phyloP scores from a whole-genome alignment of 805 yeast species.

The Candida pseudoglaebosa region DNA sequence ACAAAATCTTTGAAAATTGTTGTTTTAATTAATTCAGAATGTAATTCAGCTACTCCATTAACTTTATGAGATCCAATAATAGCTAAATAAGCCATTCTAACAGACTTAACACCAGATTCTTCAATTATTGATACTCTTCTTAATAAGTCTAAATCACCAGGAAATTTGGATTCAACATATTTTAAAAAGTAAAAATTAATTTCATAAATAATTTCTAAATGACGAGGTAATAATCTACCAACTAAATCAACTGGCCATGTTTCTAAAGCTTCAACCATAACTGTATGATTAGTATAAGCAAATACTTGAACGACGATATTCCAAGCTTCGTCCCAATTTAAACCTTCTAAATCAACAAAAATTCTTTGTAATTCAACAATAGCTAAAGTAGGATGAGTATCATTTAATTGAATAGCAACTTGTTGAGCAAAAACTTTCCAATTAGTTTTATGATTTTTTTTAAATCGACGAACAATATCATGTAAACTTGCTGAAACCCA shows the following conservation, averaged over 20 bases:
- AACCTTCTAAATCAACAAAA: constrained; percentile 75
- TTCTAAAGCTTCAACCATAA: constrained; percentile 90
- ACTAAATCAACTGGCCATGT: constrained; percentile 89
- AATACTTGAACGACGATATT: constrained; percentile 71
- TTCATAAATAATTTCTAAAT: constrained; percentile 83
- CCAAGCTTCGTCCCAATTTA: constrained; percentile 87
- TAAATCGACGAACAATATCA: constrained; percentile 86
- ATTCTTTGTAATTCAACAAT: constrained; percentile 86
- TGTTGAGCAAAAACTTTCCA: constrained; percentile 84
- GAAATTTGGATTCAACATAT: constrained; percentile 70
- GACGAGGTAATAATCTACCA: constrained; percentile 81
- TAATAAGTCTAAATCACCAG: constrained; percentile 64
- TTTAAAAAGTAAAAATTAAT: constrained; percentile 78
- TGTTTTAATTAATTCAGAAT: constrained; percentile 83
- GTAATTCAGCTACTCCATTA: constrained; percentile 94
- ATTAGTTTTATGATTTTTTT: constrained; percentile 63
- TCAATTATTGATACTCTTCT: constrained; percentile 78
- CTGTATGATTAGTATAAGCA: constrained; percentile 94
- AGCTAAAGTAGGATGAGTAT: constrained; percentile 92
- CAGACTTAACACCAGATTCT: constrained; percentile 74
- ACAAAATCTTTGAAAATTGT: constrained; percentile 91
- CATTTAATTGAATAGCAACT: constrained; percentile 89
- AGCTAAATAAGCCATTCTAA: constrained; percentile 90
- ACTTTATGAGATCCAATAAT: constrained; percentile 90
- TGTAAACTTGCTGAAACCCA: constrained; percentile 95